These are phyloP conservation scores for Citrus trifoliata DNA, from an alignment of 345 rosid species.

Conservation along the genomic window DNA sequence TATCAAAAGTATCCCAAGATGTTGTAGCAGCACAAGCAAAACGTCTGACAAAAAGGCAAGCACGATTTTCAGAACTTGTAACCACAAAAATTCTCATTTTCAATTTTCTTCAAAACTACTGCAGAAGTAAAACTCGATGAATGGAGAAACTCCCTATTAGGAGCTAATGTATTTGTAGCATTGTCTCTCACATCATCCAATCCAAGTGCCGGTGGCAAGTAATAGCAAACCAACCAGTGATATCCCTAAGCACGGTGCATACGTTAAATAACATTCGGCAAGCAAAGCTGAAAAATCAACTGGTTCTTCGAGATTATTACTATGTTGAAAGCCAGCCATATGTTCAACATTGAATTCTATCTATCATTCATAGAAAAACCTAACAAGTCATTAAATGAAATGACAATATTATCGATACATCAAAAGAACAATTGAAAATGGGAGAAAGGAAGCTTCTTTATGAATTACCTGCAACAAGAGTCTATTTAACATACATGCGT, in stretches of 20 bases:
- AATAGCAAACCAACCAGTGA: neutral
- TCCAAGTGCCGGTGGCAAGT: neutral
- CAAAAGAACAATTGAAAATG: neutral
- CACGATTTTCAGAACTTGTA: too few species aligned
- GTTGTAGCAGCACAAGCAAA: too few species aligned
- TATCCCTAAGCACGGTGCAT: neutral
- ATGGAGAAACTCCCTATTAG: too few species aligned
- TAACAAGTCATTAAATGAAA: neutral
- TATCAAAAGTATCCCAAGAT: too few species aligned
- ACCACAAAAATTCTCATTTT: too few species aligned
- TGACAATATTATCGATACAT: neutral
- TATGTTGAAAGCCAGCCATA: neutral
- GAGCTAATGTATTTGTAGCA: too few species aligned
- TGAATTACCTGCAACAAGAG: neutral
- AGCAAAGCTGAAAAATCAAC: neutral
- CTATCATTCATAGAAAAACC: neutral
- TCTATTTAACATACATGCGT: neutral
- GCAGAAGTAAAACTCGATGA: too few species aligned
- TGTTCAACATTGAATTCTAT: neutral
- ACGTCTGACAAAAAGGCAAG: too few species aligned
- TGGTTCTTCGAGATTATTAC: too few species aligned
- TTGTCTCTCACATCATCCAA: neutral
- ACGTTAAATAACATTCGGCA: neutral
- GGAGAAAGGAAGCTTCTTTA: neutral
- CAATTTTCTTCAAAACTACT: too few species aligned